These are phyloP conservation scores for Arthroderma sp. DNA, from an alignment of 2,329 filamentous ascomycete genomes.

Conservation along the genomic window DNA sequence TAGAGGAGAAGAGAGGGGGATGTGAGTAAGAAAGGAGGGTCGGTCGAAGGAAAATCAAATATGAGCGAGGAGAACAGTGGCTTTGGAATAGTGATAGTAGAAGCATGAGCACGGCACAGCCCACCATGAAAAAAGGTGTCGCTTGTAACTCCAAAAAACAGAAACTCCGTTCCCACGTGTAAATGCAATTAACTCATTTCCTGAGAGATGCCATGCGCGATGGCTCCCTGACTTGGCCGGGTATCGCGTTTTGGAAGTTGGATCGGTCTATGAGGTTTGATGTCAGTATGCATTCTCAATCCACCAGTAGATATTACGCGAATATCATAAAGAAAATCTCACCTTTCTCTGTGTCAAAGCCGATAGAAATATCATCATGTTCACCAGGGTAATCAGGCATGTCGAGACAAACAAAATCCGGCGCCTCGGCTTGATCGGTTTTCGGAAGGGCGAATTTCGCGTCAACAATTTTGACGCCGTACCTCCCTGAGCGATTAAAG, in stretches of 20 bases:
- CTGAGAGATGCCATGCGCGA: slow-evolving; percentile 30
- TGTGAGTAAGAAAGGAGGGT: too few species aligned
- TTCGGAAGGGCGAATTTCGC: slow-evolving; percentile 78
- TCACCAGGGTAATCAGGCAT: slow-evolving; percentile 80
- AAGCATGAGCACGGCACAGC: not conserved
- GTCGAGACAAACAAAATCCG: slow-evolving; percentile 71
- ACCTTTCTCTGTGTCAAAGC: slow-evolving; percentile 71
- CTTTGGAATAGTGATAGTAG: too few species aligned
- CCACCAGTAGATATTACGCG: not conserved
- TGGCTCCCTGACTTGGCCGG: slow-evolving; percentile 26
- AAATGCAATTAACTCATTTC: slow-evolving; percentile 16
- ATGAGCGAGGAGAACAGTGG: too few species aligned
- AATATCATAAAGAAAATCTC: slow-evolving; percentile 26
- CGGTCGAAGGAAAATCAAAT: too few species aligned
- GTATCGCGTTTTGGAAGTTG: slow-evolving; percentile 26
- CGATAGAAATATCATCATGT: slow-evolving; percentile 78
- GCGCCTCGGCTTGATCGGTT: slow-evolving; percentile 38
- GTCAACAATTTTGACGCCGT: slow-evolving; percentile 67
- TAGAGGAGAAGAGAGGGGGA: too few species aligned
- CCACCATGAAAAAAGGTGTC: not conserved
- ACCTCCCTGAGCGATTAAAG: slow-evolving; percentile 49
- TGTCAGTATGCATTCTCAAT: not conserved
- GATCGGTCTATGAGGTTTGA: slow-evolving; percentile 19
- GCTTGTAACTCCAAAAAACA: slow-evolving; percentile 1
- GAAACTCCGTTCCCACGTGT: not conserved